Conservation (phyloP, 495 filamentous ascomycete genomes). For the Penicillium canariense region DNA sequence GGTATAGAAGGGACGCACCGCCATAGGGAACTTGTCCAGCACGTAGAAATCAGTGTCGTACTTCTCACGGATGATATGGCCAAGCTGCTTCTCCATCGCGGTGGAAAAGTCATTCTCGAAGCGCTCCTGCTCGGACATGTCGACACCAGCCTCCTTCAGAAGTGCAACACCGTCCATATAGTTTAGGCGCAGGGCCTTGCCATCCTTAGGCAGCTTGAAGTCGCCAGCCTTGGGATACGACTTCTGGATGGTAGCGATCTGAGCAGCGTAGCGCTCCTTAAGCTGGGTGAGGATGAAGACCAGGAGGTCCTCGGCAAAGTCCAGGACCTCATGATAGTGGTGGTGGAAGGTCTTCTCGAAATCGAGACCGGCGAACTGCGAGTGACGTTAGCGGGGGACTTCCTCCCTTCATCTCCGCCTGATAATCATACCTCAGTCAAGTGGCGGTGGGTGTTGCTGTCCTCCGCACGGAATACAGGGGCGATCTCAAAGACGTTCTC, state of each 20-base stretch:
- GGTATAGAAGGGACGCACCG: conserved; percentile 86
- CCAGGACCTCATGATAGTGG: conserved; percentile 83
- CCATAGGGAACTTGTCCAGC: conserved; percentile 85
- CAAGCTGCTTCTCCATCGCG: conserved; percentile 86
- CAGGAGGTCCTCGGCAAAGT: conserved; percentile 79
- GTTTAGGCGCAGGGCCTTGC: conserved; percentile 76
- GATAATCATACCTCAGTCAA: conserved; percentile 71
- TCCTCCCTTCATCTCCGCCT: neutral
- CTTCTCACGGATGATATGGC: conserved; percentile 77
- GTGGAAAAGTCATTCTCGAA: conserved; percentile 67
- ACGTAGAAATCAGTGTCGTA: conserved; percentile 90
- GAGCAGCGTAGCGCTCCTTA: conserved; percentile 58
- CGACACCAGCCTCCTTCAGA: conserved; percentile 74
- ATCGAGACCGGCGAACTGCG: conserved; percentile 88
- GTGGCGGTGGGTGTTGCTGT: conserved; percentile 93
- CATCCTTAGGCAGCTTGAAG: conserved; percentile 58
- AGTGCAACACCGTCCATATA: conserved; percentile 84
- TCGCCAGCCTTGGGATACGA: conserved; percentile 56
- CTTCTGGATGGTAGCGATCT: conserved; percentile 67
- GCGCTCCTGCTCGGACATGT: conserved; percentile 73
- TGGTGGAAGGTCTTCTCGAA: conserved; percentile 92
- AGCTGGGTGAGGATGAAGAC: conserved; percentile 84
- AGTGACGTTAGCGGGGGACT: conserved; percentile 45
- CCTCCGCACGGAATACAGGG: conserved; percentile 93
- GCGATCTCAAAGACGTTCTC: conserved; percentile 87